phyloP scores from a whole-genome alignment of 1,284 basidiomycete species.

The Ceraceosorus guamensis region DNA sequence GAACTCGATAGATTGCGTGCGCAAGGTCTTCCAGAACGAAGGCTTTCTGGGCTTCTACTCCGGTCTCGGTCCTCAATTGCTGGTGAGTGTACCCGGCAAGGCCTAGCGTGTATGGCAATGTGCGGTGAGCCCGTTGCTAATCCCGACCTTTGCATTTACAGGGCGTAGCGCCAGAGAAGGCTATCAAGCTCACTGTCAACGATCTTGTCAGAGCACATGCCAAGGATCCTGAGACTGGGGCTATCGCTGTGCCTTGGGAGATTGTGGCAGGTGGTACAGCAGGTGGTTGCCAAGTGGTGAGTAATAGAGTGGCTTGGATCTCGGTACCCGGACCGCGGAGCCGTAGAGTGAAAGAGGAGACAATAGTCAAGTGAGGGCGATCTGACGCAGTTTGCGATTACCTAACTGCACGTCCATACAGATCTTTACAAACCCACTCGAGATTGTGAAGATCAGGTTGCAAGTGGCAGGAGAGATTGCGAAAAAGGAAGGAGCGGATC shows the following conservation, averaged over 20 bases:
- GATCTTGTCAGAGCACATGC: constrained; percentile 76
- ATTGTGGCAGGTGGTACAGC: constrained; percentile 83
- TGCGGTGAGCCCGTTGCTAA: too few relatives aligned
- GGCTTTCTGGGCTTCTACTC: constrained; percentile 89
- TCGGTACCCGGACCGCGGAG: neutral
- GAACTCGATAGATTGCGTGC: constrained; percentile 66
- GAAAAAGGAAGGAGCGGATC: constrained; percentile 63
- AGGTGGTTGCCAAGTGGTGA: constrained; percentile 92
- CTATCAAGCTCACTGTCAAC: constrained; percentile 89
- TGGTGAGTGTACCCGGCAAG: constrained; percentile 53
- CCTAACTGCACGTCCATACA: constrained; percentile 49
- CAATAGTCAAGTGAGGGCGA: too few relatives aligned
- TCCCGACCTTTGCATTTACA: neutral
- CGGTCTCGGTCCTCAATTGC: constrained; percentile 85
- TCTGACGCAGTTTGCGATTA: too few relatives aligned
- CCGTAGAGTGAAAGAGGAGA: neutral
- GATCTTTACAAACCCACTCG: constrained; percentile 92
- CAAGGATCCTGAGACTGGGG: constrained; percentile 88
- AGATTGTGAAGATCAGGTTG: constrained; percentile 81
- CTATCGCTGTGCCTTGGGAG: constrained; percentile 80
- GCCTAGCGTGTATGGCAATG: neutral
- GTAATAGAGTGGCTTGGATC: constrained; percentile 50
- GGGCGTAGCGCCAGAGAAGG: constrained; percentile 96
- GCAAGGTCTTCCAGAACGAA: constrained; percentile 90
- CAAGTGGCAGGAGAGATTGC: constrained; percentile 94